These are phyloP conservation scores for Rhodamnia argentea DNA, from an alignment of 345 rosid genomes.

Conservation along the genomic window DNA sequence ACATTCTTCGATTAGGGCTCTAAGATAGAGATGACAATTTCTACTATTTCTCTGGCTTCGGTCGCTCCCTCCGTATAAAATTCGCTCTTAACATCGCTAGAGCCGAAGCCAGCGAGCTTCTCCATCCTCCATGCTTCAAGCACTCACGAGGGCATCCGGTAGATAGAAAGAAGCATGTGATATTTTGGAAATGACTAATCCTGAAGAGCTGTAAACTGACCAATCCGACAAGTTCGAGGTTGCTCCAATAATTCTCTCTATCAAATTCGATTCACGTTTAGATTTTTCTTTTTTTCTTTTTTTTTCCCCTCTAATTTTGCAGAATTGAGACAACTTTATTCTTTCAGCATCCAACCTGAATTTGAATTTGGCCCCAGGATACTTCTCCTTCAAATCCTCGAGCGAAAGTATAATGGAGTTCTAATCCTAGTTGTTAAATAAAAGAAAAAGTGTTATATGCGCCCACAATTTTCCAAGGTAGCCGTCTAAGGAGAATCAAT, in stretches of 20 bases:
- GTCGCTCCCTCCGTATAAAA: not conserved
- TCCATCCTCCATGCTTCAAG: fast-evolving
- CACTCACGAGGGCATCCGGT: not conserved
- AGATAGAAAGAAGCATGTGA: not conserved
- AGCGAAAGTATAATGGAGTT: not conserved
- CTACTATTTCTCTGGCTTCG: not conserved
- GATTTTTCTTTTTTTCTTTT: not conserved
- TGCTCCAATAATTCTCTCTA: not conserved
- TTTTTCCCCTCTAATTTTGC: not conserved
- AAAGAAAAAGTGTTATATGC: not conserved
- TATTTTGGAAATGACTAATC: not conserved
- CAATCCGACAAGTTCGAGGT: fast-evolving
- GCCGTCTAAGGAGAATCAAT: too few relatives aligned
- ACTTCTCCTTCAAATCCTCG: not conserved
- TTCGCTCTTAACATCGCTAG: fast-evolving
- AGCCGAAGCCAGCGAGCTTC: not conserved
- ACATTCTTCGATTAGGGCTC: not conserved
- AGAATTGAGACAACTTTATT: not conserved
- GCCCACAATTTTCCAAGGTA: too few relatives aligned
- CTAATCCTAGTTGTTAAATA: not conserved
- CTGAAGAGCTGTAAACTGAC: not conserved
- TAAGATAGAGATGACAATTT: not conserved
- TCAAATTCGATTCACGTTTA: not conserved
- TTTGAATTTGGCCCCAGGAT: not conserved
- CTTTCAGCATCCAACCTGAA: not conserved